phyloP scores from a whole-genome alignment of 169 alveolate genomes.

The Cryptosporidium sp. region DNA sequence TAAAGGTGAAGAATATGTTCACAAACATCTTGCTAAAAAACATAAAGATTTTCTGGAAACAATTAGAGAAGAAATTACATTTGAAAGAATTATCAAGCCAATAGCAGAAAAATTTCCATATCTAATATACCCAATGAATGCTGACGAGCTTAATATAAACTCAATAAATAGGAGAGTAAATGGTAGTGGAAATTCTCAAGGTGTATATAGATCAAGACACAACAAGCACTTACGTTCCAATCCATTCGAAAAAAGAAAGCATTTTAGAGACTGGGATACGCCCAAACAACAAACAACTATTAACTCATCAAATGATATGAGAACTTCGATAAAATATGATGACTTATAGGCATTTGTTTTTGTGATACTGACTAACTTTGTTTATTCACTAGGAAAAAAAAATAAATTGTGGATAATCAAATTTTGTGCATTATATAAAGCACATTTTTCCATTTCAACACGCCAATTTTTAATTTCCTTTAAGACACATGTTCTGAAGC shows the following conservation, averaged over 20 bases:
- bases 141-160: constrained; percentile 12
- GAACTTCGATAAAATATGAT: constrained; percentile 51
- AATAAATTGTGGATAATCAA: not conserved
- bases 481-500: not conserved
- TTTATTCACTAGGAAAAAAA: not conserved
- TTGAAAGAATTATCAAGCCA: constrained; percentile 64
- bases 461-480: not conserved
- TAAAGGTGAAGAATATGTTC: constrained; percentile 66
- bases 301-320: constrained; percentile 16
- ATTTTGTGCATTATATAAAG: not conserved
- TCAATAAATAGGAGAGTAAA: not conserved
- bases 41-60: constrained; percentile 39
- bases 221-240: constrained; percentile 23
- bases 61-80: constrained; percentile 50
- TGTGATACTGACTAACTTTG: not conserved
- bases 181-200: not conserved
- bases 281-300: constrained; percentile 13
- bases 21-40: constrained; percentile 48
- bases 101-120: constrained; percentile 31
- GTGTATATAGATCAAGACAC: not conserved
- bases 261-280: constrained; percentile 54
- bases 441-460: no score
- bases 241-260: constrained; percentile 39
- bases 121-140: constrained; percentile 33
- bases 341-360: constrained; percentile 9